A percentile compares a stretch with the other conserved stretches of the same genome.
Conservation (phyloP, 495 filamentous ascomycete species). For the Haplographium delicatum region DNA sequence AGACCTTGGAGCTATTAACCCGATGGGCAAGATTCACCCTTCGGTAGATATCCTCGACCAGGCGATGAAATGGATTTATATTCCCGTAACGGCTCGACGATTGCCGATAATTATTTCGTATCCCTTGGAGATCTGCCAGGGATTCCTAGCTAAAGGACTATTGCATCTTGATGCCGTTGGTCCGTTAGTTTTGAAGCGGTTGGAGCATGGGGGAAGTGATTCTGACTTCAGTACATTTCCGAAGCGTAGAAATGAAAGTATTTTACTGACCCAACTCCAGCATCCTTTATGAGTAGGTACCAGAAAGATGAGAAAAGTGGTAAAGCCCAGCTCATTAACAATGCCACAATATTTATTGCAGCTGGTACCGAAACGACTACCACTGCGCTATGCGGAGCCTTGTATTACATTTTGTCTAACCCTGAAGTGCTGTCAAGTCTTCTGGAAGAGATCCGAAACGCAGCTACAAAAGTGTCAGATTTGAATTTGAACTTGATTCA, state of each 20-base stretch:
- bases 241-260: background rate
- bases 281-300: background rate
- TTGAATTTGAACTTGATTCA: background rate
- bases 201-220: background rate
- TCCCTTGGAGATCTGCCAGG: background rate
- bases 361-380: slow-evolving; percentile 59
- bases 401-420: slow-evolving; percentile 47
- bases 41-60: background rate
- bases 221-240: background rate
- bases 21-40: background rate
- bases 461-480: background rate
- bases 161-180: background rate
- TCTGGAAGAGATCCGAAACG: background rate
- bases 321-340: slow-evolving; percentile 22
- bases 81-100: background rate
- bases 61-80: background rate
- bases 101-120: background rate
- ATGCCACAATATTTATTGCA: slow-evolving; percentile 25
- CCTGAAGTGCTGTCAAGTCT: slow-evolving; percentile 34
- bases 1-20: slow-evolving; percentile 2
- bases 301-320: slow-evolving; percentile 2
- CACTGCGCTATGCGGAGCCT: slow-evolving; percentile 45
- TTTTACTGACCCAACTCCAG: background rate
- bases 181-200: background rate
- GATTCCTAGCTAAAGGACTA: background rate